Base-by-base conservation (phyloP, 2,329 filamentous ascomycete species). In the Chaetomium strumarium region DNA sequence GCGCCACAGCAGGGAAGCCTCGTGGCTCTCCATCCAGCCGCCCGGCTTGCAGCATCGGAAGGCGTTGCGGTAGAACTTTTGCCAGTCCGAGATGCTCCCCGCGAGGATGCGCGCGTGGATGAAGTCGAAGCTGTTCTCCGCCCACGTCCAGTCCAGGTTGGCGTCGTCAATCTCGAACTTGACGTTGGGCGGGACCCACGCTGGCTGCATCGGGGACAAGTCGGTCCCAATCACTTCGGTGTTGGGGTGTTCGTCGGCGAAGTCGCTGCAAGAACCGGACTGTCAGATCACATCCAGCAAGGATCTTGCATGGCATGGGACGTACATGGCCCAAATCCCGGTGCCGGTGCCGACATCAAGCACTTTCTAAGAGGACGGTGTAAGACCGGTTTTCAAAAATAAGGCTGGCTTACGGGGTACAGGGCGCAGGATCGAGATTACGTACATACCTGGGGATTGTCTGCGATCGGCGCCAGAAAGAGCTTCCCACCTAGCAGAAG, bases 301-400 rank as follows among this genome's bases (percentile, higher is more conserved):
- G 12, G 13, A n/a, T 3, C 13, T 14, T 8, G 14, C 14, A 8
- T 14, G 24, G 24, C 24, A 24, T 24, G 24, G n/a, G 38, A 43
- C 50, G 14, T 52, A 52, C 50, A 75, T 70, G 5, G 71, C 67
- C 72, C 72, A 74, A 33, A 72, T 70, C 4, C 72, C 72, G 2
- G 69, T 72, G 9, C 72, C 72, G 0, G 71, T 73, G 20, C 72
- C 72, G 11, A 75, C 63, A 46, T 75, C 73, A 1, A 75, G 64
- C 10, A 75, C 65, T 6, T 66, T 65, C 17, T 43, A 7, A 7
- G 3, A 29, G 34, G n/a, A 41, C 12, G n/a, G 29, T 41, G 11
- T 51, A 3, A 51, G 49, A 13, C 5, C 20, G 11, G 5, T 3
- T 37, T 14, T 10, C 9, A 11, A 14, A 34, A 11, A 34, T 24